Conservation (phyloP, 2,329 filamentous ascomycete genomes). For the Fusarium chaquense region DNA sequence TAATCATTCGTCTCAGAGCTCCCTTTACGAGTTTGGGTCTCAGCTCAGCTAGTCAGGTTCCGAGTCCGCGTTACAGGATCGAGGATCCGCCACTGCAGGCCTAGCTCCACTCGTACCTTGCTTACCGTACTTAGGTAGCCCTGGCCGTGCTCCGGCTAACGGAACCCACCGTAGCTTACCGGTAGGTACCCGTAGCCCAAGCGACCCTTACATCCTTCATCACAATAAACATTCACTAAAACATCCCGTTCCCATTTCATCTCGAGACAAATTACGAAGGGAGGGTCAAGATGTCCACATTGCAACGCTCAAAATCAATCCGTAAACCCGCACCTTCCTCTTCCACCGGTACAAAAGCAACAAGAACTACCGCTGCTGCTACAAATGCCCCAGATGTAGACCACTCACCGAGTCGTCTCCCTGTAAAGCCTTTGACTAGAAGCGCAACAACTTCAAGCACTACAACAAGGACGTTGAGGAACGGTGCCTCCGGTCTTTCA, state of each 20-base stretch:
- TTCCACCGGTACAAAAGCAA: slow-evolving; percentile 23
- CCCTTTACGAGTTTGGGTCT: not conserved
- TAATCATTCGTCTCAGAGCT: not conserved
- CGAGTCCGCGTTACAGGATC: slow-evolving; percentile 7
- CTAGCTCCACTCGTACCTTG: slow-evolving; percentile 1
- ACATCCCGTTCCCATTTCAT: slow-evolving; percentile 20
- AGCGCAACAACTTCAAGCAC: slow-evolving; percentile 49
- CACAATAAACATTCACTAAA: slow-evolving; percentile 36
- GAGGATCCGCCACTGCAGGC: slow-evolving; percentile 3
- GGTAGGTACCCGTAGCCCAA: slow-evolving; percentile 32
- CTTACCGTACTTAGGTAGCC: slow-evolving; percentile 7
- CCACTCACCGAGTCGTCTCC: slow-evolving; percentile 63
- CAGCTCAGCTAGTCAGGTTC: slow-evolving; percentile 10
- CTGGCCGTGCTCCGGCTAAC: slow-evolving; percentile 24
- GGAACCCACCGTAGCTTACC: slow-evolving; percentile 20
- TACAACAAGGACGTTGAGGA: slow-evolving; percentile 38
- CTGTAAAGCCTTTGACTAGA: slow-evolving; percentile 59
- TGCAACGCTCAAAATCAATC: slow-evolving; percentile 62
- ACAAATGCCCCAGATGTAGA: slow-evolving; percentile 29
- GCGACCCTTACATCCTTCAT: slow-evolving; percentile 29
- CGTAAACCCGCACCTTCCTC: slow-evolving; percentile 55
- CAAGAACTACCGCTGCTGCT: slow-evolving; percentile 11
- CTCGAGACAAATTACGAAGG: slow-evolving; percentile 1
- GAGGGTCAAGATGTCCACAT: slow-evolving; percentile 55
- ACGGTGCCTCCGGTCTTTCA: slow-evolving; percentile 30